phyloP scores from a whole-genome alignment of 2,329 filamentous ascomycete genomes.

The Aspergillus sp. region DNA sequence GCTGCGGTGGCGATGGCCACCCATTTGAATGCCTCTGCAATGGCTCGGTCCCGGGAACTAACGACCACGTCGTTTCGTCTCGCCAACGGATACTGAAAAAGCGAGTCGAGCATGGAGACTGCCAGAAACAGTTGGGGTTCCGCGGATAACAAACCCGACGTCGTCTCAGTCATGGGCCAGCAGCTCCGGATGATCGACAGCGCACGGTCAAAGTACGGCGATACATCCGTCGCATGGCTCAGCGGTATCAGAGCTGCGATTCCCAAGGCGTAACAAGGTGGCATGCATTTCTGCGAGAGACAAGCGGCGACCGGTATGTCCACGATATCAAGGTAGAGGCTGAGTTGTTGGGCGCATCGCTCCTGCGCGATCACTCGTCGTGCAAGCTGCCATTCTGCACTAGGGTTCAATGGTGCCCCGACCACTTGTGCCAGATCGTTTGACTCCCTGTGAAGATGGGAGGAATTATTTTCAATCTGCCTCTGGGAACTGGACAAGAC shows the following conservation, averaged over 20 bases:
- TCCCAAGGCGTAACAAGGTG: conserved; percentile 11
- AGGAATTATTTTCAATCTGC: not conserved
- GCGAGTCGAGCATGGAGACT: conserved; percentile 11
- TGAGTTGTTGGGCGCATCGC: conserved; percentile 4
- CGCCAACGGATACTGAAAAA: conserved; percentile 3
- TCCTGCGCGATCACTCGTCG: not conserved
- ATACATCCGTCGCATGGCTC: not conserved
- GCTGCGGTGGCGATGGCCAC: conserved; percentile 10
- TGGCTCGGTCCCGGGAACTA: conserved; percentile 2
- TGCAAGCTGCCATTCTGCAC: not conserved
- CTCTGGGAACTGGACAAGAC: not conserved
- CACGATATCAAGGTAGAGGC: conserved; percentile 12
- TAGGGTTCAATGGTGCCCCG: not conserved
- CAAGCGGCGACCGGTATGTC: conserved; percentile 11
- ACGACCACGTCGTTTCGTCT: not conserved
- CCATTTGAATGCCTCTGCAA: conserved; percentile 12
- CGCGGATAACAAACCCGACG: not conserved
- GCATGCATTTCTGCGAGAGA: conserved; percentile 11
- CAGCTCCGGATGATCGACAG: not conserved
- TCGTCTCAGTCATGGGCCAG: not conserved
- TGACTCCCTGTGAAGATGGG: not conserved
- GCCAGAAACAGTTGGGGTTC: conserved; percentile 7
- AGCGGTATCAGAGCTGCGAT: conserved; percentile 6
- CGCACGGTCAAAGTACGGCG: not conserved
- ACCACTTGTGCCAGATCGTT: not conserved